Base-by-base conservation (phyloP, 1,284 basidiomycete species). In the Exobasidium cylindrosporum region DNA sequence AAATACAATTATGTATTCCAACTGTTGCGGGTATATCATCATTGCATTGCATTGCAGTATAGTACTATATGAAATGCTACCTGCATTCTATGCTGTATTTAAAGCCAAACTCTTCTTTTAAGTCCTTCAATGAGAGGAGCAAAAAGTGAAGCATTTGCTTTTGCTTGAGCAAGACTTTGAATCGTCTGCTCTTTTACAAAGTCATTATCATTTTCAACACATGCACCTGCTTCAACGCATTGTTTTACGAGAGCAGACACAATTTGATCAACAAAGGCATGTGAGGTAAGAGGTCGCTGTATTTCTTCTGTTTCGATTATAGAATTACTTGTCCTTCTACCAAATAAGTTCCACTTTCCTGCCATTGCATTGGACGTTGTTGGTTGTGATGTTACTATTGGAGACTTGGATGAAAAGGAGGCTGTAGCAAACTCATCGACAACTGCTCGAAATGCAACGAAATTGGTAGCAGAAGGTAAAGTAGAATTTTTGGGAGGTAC, bases 241-340 rank as follows among this genome's bases (percentile, higher is more conserved):
- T 28, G 83, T 97, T 29, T 85, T 92, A 52, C 84, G 69, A 88
- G 54, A 87, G 94, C 30, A 87, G 88, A 4, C 94, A 98, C 78
- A 86, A 89, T 7, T 92, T 90, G 84, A 86, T 88, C 67, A 97
- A 97, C 76, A 91, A 95, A 66, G 84, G 95, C 28, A 95, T 61
- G 32, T 29, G 57, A 29, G n/a, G 57, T 29, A 24, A 30, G n/a
- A 13, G 31, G 43, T 28, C 28, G 13, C 47, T 21, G 47, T 24
- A 10, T 40, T 40, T 40, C 10, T 17, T 40, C 35, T 7, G 35
- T 17, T 40, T 7, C 17, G 10, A 10, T 7, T 7, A 7, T 40
- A 17, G 10, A 10, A 40, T 17, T 40, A 40, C 35, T 7, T 40
- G 35, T 17, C 35, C 17, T 17, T 40, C 35, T 7, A 40, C 35